Conservation (phyloP, 1,284 basidiomycete genomes). For the Fistulinella staudtii region DNA sequence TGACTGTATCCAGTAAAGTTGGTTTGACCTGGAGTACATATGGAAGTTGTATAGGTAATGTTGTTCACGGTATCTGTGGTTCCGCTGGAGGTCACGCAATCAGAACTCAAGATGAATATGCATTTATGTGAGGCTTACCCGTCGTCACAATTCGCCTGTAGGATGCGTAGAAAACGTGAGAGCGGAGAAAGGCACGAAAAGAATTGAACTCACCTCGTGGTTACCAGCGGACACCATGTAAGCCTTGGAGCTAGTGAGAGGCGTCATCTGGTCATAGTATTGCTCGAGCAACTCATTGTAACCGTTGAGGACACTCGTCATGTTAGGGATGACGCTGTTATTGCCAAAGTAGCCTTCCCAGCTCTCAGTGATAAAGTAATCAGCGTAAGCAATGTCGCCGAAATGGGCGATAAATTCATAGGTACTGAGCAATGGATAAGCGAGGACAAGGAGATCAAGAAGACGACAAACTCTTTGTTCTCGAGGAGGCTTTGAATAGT, state of each 20-base stretch:
- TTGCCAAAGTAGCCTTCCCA: slow-evolving; percentile 31
- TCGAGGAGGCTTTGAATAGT: slow-evolving; percentile 31
- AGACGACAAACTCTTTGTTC: slow-evolving; percentile 20
- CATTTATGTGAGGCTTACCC: slow-evolving; percentile 14
- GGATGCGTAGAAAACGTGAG: no score
- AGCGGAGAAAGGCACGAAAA: background rate
- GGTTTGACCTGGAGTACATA: slow-evolving; percentile 25
- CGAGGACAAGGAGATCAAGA: background rate
- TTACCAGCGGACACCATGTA: slow-evolving; percentile 30
- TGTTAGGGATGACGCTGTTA: slow-evolving; percentile 25
- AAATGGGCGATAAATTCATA: slow-evolving; percentile 26
- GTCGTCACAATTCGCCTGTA: slow-evolving; percentile 27
- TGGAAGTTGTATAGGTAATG: slow-evolving; percentile 26
- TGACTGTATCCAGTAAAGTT: slow-evolving; percentile 31
- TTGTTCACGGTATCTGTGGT: slow-evolving; percentile 22
- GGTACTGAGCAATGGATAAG: slow-evolving; percentile 16
- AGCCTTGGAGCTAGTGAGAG: slow-evolving; percentile 20
- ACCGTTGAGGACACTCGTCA: slow-evolving; percentile 24
- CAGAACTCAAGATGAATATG: background rate
- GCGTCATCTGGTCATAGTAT: slow-evolving; percentile 27
- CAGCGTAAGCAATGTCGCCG: slow-evolving; percentile 28
- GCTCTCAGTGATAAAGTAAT: slow-evolving; percentile 30
- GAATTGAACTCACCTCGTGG: slow-evolving; percentile 16
- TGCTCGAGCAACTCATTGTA: slow-evolving; percentile 26
- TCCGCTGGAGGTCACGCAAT: slow-evolving; percentile 10